phyloP scores from a whole-genome alignment of 257 asterid genomes.

The Schizonepeta tenuifolia region DNA sequence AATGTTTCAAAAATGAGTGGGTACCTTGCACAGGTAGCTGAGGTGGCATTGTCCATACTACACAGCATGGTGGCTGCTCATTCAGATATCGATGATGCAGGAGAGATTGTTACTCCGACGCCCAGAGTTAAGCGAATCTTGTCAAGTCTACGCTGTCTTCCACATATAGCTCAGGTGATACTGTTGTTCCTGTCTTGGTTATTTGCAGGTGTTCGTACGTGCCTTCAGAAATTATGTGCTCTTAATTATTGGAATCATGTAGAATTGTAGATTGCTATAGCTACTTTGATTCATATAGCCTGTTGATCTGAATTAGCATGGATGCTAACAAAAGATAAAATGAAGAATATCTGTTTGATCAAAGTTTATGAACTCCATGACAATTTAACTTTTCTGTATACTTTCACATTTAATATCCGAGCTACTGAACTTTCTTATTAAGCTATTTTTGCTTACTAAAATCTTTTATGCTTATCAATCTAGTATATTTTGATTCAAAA shows the following conservation, averaged over 20 bases:
- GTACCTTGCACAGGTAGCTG: conserved; percentile 74
- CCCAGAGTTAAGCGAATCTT: conserved; percentile 93
- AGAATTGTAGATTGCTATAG: conserved; percentile 16
- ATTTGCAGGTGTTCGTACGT: neutral
- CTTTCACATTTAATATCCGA: conserved; percentile 11
- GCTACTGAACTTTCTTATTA: neutral
- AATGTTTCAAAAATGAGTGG: conserved; percentile 24
- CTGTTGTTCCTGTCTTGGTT: conserved; percentile 28
- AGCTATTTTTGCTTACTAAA: neutral
- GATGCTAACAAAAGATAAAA: neutral
- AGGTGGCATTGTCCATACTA: conserved; percentile 83
- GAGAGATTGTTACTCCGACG: conserved; percentile 97
- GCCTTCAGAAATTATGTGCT: conserved; percentile 23
- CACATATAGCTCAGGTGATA: conserved; percentile 96
- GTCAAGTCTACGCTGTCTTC: conserved; percentile 93
- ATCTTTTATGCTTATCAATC: neutral
- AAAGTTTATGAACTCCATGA: neutral
- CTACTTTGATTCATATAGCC: conserved; percentile 15
- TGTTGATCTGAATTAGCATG: conserved; percentile 24
- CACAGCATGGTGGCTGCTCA: conserved; percentile 99
- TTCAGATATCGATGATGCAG: conserved; percentile 99
- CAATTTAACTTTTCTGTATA: conserved; percentile 13
- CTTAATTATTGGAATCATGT: conserved; percentile 21
- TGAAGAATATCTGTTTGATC: neutral
- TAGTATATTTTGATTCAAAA: neutral